Percentiles rank a stretch among this genome's conserved stretches.
phyloP scores from a whole-genome alignment of 257 asterid genomes.

The Handroanthus guayacan region DNA sequence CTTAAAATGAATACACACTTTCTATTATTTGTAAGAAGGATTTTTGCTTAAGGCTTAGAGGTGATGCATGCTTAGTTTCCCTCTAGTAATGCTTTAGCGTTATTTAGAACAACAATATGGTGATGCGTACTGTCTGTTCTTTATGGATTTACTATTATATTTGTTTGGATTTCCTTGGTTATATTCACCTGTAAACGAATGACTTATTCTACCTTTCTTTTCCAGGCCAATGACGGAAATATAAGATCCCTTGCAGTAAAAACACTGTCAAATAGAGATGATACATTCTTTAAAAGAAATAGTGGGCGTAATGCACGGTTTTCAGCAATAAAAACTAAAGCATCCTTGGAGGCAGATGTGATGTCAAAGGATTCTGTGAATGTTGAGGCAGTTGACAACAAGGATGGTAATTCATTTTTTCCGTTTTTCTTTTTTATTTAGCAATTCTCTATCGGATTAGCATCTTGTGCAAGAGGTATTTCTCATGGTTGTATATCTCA shows the following conservation, averaged over 20 bases:
- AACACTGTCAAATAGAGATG: conserved; percentile 37
- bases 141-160: background rate
- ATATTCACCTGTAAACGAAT: conserved; percentile 3
- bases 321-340: conserved; percentile 47
- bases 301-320: conserved; percentile 31
- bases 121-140: background rate
- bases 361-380: conserved; percentile 56
- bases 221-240: conserved; percentile 54
- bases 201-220: conserved; percentile 26
- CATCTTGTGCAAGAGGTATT: background rate
- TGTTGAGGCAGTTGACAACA: conserved; percentile 42
- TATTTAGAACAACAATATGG: background rate
- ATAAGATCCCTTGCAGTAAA: conserved; percentile 37
- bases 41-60: background rate
- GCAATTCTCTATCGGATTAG: background rate
- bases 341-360: conserved; percentile 58
- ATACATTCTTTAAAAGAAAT: conserved; percentile 30
- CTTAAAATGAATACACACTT: background rate
- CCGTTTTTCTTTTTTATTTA: conserved; percentile 21
- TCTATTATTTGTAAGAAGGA: background rate
- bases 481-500: conserved; percentile 1
- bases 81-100: background rate
- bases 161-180: background rate
- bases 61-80: background rate
- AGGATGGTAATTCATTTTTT: conserved; percentile 51